A percentile compares a stretch with the other conserved stretches of the same genome.
These are phyloP conservation scores for Scedosporium apiospermum DNA, from an alignment of 2,329 filamentous ascomycete species.

Conservation along the genomic window DNA sequence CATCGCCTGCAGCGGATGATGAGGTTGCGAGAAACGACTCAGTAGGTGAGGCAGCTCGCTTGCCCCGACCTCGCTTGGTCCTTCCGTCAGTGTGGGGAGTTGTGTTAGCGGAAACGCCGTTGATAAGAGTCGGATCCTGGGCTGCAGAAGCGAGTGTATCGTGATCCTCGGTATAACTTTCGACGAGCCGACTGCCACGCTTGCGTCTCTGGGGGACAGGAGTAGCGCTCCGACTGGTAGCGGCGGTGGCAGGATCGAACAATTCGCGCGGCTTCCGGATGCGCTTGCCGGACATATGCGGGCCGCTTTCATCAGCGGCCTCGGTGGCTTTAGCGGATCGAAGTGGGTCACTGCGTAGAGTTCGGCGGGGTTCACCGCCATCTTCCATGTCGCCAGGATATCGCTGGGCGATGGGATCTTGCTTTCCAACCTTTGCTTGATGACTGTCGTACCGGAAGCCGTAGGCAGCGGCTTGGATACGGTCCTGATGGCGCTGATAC, in stretches of 20 bases:
- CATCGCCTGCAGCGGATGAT: neutral
- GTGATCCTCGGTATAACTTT: neutral
- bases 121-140: neutral
- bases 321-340: slow-evolving; percentile 51
- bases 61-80: neutral
- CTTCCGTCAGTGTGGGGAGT: neutral
- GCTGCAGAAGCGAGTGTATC: neutral
- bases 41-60: neutral
- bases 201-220: slow-evolving; percentile 27
- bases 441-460: slow-evolving; percentile 53
- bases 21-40: neutral
- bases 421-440: slow-evolving; percentile 45
- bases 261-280: slow-evolving; percentile 41
- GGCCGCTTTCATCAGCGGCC: slow-evolving; percentile 29
- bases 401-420: slow-evolving; percentile 47
- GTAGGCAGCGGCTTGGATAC: slow-evolving; percentile 49
- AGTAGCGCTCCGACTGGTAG: slow-evolving; percentile 39
- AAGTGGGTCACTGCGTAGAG: slow-evolving; percentile 47
- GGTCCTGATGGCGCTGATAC: slow-evolving; percentile 44
- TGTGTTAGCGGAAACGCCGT: neutral
- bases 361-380: slow-evolving; percentile 42
- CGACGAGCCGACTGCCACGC: slow-evolving; percentile 8
- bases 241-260: slow-evolving; percentile 31
- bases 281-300: slow-evolving; percentile 41
- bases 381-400: slow-evolving; percentile 25